Evolutionary conservation across 352 stramenopile species (phyloP).

Genomic region (Thraustotheca clavata): DNA sequence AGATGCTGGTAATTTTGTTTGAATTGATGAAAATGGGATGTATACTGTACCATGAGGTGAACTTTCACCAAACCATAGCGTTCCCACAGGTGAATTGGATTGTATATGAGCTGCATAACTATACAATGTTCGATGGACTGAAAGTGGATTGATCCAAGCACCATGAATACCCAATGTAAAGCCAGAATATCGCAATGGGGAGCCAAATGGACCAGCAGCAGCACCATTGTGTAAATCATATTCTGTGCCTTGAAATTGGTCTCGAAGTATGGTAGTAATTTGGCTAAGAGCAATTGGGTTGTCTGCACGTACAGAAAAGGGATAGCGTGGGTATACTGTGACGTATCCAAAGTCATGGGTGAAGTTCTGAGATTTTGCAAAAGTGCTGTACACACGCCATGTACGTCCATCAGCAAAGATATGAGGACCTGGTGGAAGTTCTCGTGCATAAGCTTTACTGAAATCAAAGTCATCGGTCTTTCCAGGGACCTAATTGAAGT

Average conservation of each 20-base stretch:
- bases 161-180: conserved; percentile 41
- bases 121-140: conserved; percentile 83
- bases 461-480: conserved; percentile 55
- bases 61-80: conserved; percentile 21
- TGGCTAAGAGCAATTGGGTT: conserved; percentile 40
- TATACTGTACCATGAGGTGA: conserved; percentile 20
- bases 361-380: conserved; percentile 69
- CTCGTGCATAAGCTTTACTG: conserved; percentile 51
- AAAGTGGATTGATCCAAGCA: conserved; percentile 86
- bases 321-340: conserved; percentile 73
- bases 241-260: conserved; percentile 87
- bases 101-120: conserved; percentile 61
- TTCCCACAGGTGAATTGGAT: not conserved
- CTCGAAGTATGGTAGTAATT: conserved; percentile 76
- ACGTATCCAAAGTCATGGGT: conserved; percentile 47
- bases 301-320: conserved; percentile 85
- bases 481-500: conserved; percentile 40
- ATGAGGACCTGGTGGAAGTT: conserved; percentile 42
- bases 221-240: conserved; percentile 84
- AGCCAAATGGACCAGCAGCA: conserved; percentile 84
- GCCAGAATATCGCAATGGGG: conserved; percentile 74
- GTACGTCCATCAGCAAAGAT: conserved; percentile 76
- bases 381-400: conserved; percentile 81
- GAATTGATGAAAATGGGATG: conserved; percentile 3
- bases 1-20: conserved; percentile 2